These are phyloP conservation scores for Fusarium sp. DNA, from an alignment of 2,329 filamentous ascomycete species.

Conservation along the genomic window DNA sequence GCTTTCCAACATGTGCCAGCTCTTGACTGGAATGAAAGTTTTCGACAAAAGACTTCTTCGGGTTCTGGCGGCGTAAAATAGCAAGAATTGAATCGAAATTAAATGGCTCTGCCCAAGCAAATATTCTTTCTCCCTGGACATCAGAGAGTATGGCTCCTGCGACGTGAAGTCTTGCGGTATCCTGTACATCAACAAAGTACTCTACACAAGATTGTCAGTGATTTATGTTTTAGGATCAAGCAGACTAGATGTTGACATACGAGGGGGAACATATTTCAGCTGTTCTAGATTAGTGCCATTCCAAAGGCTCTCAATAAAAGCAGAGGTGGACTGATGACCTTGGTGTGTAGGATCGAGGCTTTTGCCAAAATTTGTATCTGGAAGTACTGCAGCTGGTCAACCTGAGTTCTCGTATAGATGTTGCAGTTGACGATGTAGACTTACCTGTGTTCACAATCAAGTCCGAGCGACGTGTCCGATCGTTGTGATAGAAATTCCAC, in stretches of 20 bases:
- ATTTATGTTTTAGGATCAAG: background rate
- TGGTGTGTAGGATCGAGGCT: constrained; percentile 38
- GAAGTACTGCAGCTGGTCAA: constrained; percentile 34
- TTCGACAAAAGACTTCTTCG: constrained; percentile 29
- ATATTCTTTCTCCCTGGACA: constrained; percentile 65
- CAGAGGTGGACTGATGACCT: constrained; percentile 39
- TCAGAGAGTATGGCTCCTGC: constrained; percentile 63
- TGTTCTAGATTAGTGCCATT: constrained; percentile 11
- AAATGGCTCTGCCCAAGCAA: constrained; percentile 65
- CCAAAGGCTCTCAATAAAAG: constrained; percentile 34
- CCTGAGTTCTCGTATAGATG: rapidly evolving
- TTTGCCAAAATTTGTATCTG: constrained; percentile 44
- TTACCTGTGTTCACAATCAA: constrained; percentile 44
- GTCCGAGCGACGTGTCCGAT: constrained; percentile 33
- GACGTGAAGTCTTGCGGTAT: constrained; percentile 66
- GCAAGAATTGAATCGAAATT: constrained; percentile 61
- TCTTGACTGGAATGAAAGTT: constrained; percentile 22
- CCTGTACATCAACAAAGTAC: constrained; percentile 63
- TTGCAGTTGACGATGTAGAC: no score
- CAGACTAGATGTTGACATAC: background rate
- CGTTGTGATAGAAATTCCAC: constrained; percentile 52
- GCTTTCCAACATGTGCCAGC: background rate
- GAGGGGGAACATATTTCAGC: background rate
- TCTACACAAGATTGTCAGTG: constrained; percentile 45
- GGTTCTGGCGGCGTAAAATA: constrained; percentile 41